These are phyloP conservation scores for Ophioceras dolichostomum DNA, from an alignment of 2,329 filamentous ascomycete species.

Conservation along the genomic window DNA sequence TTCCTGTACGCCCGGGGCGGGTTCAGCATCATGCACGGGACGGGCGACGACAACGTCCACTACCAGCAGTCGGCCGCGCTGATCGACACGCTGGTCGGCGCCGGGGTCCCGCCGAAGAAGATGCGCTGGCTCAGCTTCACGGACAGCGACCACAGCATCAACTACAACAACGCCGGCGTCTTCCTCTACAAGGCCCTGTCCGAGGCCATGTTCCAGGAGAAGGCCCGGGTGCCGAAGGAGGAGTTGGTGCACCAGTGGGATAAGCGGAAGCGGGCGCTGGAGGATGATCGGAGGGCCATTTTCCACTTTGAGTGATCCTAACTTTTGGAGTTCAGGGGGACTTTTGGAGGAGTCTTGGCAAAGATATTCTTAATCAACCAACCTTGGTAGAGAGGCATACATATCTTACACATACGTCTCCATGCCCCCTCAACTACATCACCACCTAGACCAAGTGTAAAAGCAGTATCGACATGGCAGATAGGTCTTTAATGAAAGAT, in stretches of 20 bases:
- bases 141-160: conserved; percentile 90
- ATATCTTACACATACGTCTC: no score
- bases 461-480: no score
- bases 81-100: conserved; percentile 75
- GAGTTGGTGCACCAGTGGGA: conserved; percentile 12
- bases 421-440: no score
- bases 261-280: conserved; percentile 5
- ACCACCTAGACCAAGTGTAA: no score
- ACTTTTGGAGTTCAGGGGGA: no score
- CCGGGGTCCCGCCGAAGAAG: conserved; percentile 81
- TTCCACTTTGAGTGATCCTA: no score
- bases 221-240: conserved; percentile 28
- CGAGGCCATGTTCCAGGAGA: conserved; percentile 43
- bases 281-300: conserved; percentile 1
- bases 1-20: conserved; percentile 67
- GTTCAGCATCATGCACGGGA: conserved; percentile 90
- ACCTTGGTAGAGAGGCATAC: no score
- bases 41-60: conserved; percentile 96
- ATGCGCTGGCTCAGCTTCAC: conserved; percentile 73
- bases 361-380: no score
- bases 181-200: conserved; percentile 68
- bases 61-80: conserved; percentile 86
- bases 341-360: no score
- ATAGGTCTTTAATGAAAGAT: no score
- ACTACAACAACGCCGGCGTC: conserved; percentile 81